Evolutionary conservation across 1,284 basidiomycete genomes (phyloP), one percentile per base, ranked within the genome.

Genomic region (Mycena citricolor): DNA sequence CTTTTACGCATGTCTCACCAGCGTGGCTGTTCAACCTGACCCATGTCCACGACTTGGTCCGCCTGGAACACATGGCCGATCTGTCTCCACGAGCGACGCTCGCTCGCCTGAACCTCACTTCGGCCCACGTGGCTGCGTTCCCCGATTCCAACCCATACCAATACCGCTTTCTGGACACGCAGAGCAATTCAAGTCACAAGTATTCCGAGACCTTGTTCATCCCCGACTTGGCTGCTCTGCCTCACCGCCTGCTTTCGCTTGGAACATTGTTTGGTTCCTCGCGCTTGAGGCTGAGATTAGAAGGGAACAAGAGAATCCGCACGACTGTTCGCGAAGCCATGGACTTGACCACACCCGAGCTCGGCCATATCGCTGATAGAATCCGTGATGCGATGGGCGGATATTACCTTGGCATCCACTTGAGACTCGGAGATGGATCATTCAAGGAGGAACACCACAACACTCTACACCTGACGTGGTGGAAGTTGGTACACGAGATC

Each of bases 261-360:
- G 85, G 85, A 6, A 79, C 81, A 0, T 70, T 87, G 3, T 86
- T 86, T 61, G 84, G 83, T 4, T 79, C 82, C 2, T 79, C 79
- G 2, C 74, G 86, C 5, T 64, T 88, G 4, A 71, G 73, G 26
- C 68, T 88, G 2, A 67, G 61, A 10, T 57, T 65, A 13, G 41
- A 54, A 10, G 54, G 55, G 4, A 71, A 79, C 52, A 51, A 67
- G 37, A 55, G 51, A 5, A 43, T 77, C 21, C 76, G 79, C 8
- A 59, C 62, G 13, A 54, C 62, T 16, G 65, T 83, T 34, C 74
- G 82, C 14, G 62, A 65, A 46, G 59, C 57, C 17, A 84, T 86
- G 81, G 60, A 66, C 5, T 73, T 80, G 53, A 57, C 62, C 11
- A 79, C 83, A 52, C 60, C 68, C 3, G 56, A 65, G n/a, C 65